phyloP scores from a whole-genome alignment of 257 asterid genomes.

The Rubia yunnanensis region DNA sequence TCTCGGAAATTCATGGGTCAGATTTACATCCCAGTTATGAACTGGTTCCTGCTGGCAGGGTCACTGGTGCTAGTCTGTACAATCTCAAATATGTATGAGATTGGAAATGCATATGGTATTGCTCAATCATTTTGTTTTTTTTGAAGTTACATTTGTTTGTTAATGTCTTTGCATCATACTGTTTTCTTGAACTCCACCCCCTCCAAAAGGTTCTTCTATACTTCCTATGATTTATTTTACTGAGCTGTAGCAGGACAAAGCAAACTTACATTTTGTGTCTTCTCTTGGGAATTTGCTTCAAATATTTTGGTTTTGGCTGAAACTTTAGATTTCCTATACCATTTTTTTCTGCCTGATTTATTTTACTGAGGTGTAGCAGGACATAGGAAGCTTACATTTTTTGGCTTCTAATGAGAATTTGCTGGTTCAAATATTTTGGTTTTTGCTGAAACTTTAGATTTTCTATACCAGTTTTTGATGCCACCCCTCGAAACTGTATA shows the following conservation, averaged over 20 bases:
- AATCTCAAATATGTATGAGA: slow-evolving; percentile 82
- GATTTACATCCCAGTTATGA: slow-evolving; percentile 93
- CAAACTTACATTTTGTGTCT: neutral
- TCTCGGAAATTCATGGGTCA: slow-evolving; percentile 97
- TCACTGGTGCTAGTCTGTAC: slow-evolving; percentile 76
- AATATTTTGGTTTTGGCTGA: neutral
- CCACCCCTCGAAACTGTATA: neutral
- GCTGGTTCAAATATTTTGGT: neutral
- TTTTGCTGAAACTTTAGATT: neutral
- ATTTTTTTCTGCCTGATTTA: neutral
- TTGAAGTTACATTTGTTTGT: slow-evolving; percentile 7
- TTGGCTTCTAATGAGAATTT: neutral
- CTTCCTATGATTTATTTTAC: neutral
- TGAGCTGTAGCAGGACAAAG: neutral
- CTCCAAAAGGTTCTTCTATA: neutral
- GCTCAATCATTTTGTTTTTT: slow-evolving; percentile 10
- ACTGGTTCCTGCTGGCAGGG: slow-evolving; percentile 79
- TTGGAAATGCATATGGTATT: slow-evolving; percentile 99
- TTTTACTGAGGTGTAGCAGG: no score
- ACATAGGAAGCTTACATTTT: neutral
- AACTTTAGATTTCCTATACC: neutral
- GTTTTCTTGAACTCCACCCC: neutral
- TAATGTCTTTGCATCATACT: neutral
- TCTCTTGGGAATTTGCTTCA: neutral
- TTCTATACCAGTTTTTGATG: neutral